Conservation (phyloP, 139 green algal genomes). For the Chlorella sp. region DNA sequence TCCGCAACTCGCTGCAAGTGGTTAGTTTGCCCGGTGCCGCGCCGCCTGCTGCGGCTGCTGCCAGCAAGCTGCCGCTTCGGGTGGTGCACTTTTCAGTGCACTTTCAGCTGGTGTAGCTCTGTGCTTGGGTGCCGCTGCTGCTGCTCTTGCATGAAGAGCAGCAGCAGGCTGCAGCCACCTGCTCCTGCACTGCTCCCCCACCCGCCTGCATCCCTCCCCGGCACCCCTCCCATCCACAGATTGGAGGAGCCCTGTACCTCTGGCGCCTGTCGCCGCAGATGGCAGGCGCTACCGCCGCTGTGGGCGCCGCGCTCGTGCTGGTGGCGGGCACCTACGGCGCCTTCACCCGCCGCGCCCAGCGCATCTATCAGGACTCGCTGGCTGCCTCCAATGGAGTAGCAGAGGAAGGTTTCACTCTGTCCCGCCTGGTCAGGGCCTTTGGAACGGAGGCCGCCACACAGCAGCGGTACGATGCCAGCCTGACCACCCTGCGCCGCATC, state of each 20-base stretch:
- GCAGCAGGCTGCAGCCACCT: too few species aligned
- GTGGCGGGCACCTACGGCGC: slow-evolving; percentile 71
- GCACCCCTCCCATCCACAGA: neutral
- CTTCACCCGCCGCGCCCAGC: slow-evolving; percentile 70
- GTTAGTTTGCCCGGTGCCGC: neutral
- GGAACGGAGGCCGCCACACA: slow-evolving; percentile 78
- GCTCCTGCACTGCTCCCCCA: too few species aligned
- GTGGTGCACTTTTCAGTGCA: too few species aligned
- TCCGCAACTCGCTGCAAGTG: slow-evolving; percentile 73
- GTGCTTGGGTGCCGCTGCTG: too few species aligned
- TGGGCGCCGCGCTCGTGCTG: slow-evolving; percentile 67
- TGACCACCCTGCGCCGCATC: slow-evolving; percentile 71
- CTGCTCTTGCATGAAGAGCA: too few species aligned
- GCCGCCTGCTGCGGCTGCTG: too few species aligned
- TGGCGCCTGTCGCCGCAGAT: slow-evolving; percentile 68
- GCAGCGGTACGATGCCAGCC: slow-evolving; percentile 68
- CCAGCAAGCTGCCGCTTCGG: too few species aligned
- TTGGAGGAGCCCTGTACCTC: slow-evolving; percentile 79
- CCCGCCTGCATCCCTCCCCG: too few species aligned
- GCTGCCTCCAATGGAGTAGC: slow-evolving; percentile 74
- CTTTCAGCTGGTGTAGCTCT: too few species aligned
- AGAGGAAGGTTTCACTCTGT: slow-evolving; percentile 73
- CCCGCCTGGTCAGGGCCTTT: slow-evolving; percentile 77
- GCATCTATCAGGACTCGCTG: slow-evolving; percentile 74
- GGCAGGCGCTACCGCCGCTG: slow-evolving; percentile 55